Evolutionary conservation across 1,139 yeast species (phyloP).

Genomic region (Blastobotrys malaysiensis): DNA sequence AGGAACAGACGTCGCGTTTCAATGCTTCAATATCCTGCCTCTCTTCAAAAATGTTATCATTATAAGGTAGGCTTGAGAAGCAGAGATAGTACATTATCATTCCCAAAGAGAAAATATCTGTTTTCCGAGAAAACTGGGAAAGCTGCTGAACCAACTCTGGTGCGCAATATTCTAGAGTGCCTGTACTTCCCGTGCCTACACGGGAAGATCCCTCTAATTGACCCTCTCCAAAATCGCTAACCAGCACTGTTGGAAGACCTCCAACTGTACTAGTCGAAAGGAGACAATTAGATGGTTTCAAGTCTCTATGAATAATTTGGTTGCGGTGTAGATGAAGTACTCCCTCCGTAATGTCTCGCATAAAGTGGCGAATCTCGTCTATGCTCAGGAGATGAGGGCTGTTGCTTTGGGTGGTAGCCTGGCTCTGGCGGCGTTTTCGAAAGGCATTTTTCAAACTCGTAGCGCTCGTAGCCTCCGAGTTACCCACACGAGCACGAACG

Average conservation of each 20-base stretch:
- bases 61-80: conserved; percentile 64
- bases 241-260: conserved; percentile 59
- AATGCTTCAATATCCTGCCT: conserved; percentile 34
- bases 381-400: conserved; percentile 32
- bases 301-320: conserved; percentile 77
- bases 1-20: conserved; percentile 38
- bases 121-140: conserved; percentile 56
- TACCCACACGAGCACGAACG: conserved; percentile 18
- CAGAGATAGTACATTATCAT: conserved; percentile 71
- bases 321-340: conserved; percentile 64
- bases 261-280: conserved; percentile 34
- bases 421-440: not conserved
- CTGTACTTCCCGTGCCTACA: conserved; percentile 69
- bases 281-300: conserved; percentile 83
- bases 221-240: conserved; percentile 89
- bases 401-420: conserved; percentile 22
- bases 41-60: conserved; percentile 29
- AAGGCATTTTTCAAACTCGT: conserved; percentile 3
- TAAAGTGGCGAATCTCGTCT: conserved; percentile 56
- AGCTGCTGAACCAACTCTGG: conserved; percentile 60
- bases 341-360: conserved; percentile 64
- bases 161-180: conserved; percentile 81
- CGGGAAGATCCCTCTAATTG: conserved; percentile 59
- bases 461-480: not conserved
- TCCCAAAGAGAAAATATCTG: conserved; percentile 81